Evolutionary conservation across 768 basidiomycete genomes (phyloP).

Genomic region (Macrocybe gigantea): DNA sequence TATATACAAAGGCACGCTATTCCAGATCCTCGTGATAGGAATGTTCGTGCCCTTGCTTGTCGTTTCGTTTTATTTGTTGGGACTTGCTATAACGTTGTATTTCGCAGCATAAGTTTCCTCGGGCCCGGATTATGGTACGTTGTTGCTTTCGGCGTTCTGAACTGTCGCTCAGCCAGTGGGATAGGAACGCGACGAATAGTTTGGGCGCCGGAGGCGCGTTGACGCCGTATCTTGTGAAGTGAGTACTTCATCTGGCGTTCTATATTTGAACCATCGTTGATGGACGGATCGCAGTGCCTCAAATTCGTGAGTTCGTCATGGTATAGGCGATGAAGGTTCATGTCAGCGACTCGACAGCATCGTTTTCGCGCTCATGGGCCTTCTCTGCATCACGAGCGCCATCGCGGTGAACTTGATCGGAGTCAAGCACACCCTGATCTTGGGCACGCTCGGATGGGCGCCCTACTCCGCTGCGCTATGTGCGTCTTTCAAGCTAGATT

Average conservation of each 20-base stretch:
- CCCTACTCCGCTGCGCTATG: constrained; percentile 11
- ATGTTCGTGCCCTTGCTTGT: too few species aligned
- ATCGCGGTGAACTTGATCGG: constrained; percentile 11
- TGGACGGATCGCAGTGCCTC: constrained; percentile 4
- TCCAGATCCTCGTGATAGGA: too few species aligned
- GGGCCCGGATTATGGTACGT: constrained; percentile 6
- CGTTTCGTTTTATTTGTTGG: too few species aligned
- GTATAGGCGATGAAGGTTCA: neutral
- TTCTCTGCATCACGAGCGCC: constrained; percentile 11
- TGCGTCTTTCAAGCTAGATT: neutral
- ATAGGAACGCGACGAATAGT: constrained; percentile 11
- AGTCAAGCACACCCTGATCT: constrained; percentile 10
- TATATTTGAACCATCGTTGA: neutral
- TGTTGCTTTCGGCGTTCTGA: neutral
- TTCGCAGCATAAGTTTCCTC: constrained; percentile 6
- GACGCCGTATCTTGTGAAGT: constrained; percentile 11
- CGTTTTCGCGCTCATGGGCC: constrained; percentile 11
- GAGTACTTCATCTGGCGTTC: neutral
- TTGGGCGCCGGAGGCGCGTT: constrained; percentile 10
- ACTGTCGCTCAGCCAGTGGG: neutral
- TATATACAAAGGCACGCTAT: too few species aligned
- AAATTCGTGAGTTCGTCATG: constrained; percentile 5
- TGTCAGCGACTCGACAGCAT: constrained; percentile 1
- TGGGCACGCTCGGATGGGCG: constrained; percentile 10
- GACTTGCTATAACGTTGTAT: too few species aligned